Evolutionary conservation across 2,329 filamentous ascomycete genomes (phyloP), one percentile per base, ranked within the genome.

Genomic region (Fusarium sp.): DNA sequence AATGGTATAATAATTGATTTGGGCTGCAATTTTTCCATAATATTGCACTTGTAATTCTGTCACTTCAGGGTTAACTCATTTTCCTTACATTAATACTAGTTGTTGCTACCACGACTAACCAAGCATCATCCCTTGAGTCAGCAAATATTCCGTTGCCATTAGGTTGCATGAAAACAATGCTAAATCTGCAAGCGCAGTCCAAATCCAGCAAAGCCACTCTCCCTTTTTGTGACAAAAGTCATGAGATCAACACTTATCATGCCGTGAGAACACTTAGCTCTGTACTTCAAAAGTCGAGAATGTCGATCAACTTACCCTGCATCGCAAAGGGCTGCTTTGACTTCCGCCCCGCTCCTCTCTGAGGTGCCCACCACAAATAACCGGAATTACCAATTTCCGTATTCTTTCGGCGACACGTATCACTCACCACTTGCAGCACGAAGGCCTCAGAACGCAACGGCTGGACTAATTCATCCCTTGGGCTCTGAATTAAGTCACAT

Each of bases 41-140:
- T 44, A 56, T 32, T 15, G 3, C 11, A n/a, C 26, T 20, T 11
- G 5, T 6, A 8, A 8, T 18, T 14, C 36, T 44, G 18, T 42
- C 22, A 32, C 36, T 42, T 41, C 11, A 44, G 26, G 36, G 52
- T 12, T 12, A 55, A 18, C 26, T 30, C 22, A 4, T 0, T 30
- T 13, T n/a, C 34, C 17, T 17, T 15, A 4, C 5, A 2, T 18
- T 7, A 11, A 7, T 9, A 26, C 12, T 11, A 38, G 3, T 20
- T 8, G 9, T 7, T 3, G 9, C 7, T 14, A 5, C 9, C 6
- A 12, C 11, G 2, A 14, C 12, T 2, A n/a, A 3, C 1, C 8
- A 4, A 11, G 22, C 11, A 6, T 2, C 2, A 44, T 42, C 22
- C 52, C 52, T 44, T 24, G 26, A 17, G 4, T 56, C 22, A 26